Evolutionary conservation across 148 eudicot genomes (phyloP), one percentile per base, ranked within the genome.

Genomic region (Suaeda aralocaspica): DNA sequence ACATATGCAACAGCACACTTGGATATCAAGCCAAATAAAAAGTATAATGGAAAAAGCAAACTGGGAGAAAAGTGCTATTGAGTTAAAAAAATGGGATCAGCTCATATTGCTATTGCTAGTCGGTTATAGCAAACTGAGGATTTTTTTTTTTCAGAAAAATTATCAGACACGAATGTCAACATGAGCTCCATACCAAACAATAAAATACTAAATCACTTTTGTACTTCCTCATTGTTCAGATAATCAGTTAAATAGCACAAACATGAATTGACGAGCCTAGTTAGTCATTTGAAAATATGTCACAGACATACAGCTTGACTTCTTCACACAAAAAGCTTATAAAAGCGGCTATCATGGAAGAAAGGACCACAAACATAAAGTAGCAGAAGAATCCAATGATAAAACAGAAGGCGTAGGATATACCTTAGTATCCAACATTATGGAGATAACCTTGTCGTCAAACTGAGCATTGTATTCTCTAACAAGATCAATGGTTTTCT

Each of bases 341-440:
- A 64, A 21, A 25, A 39, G 2, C 11, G 33, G 2, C 41, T 41
- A 50, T 59, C 16, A 57, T 29, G 21, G 62, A 31, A 52, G 21
- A 34, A 39, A 22, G 11, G 50, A 46, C 25, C 51, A 26, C 26
- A 71, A 6, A 13, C n/a, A n/a, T 45, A 44, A 14, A 29, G 52
- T 28, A 69, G 3, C 16, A 25, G 26, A 1, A n/a, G 22, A 63
- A 13, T 9, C 13, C 9, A 21, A 9, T 12, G 31, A 39, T 22
- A 51, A 49, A 68, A 63, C 24, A 63, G 52, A 64, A 60, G 63
- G 28, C 8, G 45, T 51, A 11, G 26, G 26, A 56, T 42, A 31
- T 85, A 94, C 99, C 93, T 94, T 94, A 33, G 99, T 94, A 77
- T 94, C 97, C 84, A 94, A 65, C 99, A 94, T 94, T 71, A 94